Conservation (phyloP, 2,329 filamentous ascomycete genomes). For the Pseudocercospora fuligena region DNA sequence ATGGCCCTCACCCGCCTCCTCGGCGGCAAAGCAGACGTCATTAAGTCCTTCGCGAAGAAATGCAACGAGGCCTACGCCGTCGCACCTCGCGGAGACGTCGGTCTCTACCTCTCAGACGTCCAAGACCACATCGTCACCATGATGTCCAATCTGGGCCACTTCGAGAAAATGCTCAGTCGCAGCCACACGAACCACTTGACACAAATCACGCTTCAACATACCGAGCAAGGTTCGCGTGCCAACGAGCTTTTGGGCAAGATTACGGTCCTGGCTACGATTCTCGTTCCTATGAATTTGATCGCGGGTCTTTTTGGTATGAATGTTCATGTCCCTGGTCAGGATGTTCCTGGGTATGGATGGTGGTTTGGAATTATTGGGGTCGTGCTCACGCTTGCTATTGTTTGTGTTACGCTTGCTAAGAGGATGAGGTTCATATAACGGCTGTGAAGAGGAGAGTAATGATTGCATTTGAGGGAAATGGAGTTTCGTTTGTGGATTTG, state of each 20-base stretch:
- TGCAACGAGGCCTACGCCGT: slow-evolving; percentile 98
- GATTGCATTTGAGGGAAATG: background rate
- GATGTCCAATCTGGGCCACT: slow-evolving; percentile 94
- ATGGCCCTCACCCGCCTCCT: slow-evolving; percentile 91
- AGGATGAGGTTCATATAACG: slow-evolving; percentile 48
- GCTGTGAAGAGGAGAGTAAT: background rate
- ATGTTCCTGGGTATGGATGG: slow-evolving; percentile 52
- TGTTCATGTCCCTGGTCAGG: slow-evolving; percentile 70
- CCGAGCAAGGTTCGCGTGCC: slow-evolving; percentile 82
- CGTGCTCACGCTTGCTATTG: slow-evolving; percentile 53
- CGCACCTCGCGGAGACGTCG: slow-evolving; percentile 94
- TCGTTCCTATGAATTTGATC: slow-evolving; percentile 94
- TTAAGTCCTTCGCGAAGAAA: slow-evolving; percentile 95
- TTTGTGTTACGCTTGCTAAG: slow-evolving; percentile 49
- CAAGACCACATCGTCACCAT: slow-evolving; percentile 99
- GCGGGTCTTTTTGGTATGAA: slow-evolving; percentile 91
- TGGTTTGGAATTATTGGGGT: slow-evolving; percentile 66
- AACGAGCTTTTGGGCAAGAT: slow-evolving; percentile 94
- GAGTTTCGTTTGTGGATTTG: background rate
- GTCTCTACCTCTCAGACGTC: slow-evolving; percentile 94
- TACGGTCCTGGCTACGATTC: slow-evolving; percentile 87
- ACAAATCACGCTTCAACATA: slow-evolving; percentile 89
- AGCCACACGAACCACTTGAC: slow-evolving; percentile 96
- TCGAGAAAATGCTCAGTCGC: slow-evolving; percentile 95
- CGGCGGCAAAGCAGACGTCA: slow-evolving; percentile 97